phyloP scores from a whole-genome alignment of 23 red algal species.

The Rhodosorus marinus region DNA sequence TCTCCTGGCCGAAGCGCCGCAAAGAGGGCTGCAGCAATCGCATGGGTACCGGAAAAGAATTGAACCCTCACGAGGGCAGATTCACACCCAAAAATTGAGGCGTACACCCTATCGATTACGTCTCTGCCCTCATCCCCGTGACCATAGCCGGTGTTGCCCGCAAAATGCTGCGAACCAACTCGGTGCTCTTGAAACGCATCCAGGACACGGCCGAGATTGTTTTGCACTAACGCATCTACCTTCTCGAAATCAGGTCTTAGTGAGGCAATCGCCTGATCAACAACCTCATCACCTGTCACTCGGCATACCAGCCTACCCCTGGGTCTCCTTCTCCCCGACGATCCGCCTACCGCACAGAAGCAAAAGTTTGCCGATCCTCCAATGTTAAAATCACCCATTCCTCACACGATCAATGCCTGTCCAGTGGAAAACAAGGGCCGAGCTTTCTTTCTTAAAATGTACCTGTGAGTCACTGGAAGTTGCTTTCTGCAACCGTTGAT shows the following conservation, averaged over 20 bases:
- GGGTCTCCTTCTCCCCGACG: no score
- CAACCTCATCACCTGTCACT: no score
- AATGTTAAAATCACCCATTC: no score
- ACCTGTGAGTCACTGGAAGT: no score
- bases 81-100: constrained; percentile 43
- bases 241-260: not conserved
- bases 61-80: constrained; percentile 52
- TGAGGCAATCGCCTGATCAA: not conserved
- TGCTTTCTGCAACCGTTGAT: no score
- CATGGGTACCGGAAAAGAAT: constrained; percentile 55
- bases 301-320: no score
- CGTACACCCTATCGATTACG: constrained; percentile 32
- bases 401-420: no score
- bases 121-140: constrained; percentile 57
- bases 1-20: constrained; percentile 60
- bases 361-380: no score
- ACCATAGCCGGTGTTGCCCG: constrained; percentile 44
- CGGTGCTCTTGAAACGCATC: constrained; percentile 18
- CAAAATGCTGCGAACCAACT: constrained; percentile 27
- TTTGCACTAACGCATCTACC: constrained; percentile 22
- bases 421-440: no score
- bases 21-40: constrained; percentile 51
- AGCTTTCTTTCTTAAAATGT: no score
- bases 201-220: constrained; percentile 17
- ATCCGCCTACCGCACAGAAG: no score